phyloP scores from a whole-genome alignment of 768 basidiomycete genomes.

The Mycena olivaceomarginata region DNA sequence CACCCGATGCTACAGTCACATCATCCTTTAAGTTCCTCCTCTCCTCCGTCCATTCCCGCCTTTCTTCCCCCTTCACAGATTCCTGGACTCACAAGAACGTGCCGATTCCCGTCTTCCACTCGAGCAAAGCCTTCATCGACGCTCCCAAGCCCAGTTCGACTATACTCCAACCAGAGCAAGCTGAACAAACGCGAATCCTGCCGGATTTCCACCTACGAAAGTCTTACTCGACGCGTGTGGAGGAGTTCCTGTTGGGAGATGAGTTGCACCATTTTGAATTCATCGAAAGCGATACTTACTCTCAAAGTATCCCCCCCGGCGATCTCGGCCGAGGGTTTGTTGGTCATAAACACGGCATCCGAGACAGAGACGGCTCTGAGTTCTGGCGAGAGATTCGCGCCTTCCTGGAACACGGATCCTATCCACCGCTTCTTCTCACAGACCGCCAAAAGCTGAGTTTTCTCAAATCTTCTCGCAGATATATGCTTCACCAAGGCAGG shows the following conservation, averaged over 20 bases:
- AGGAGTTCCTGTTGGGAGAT: conserved; percentile 10
- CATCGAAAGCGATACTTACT: too few relatives aligned
- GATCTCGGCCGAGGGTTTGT: background rate
- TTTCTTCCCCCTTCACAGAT: background rate
- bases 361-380: conserved; percentile 30
- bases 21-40: background rate
- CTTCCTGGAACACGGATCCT: conserved; percentile 29
- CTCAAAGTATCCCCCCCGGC: too few relatives aligned
- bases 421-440: too few relatives aligned
- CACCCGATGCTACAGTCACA: background rate
- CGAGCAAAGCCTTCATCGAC: background rate
- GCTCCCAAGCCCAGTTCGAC: background rate
- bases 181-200: background rate
- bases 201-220: background rate
- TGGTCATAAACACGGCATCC: conserved; percentile 24
- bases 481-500: too few relatives aligned
- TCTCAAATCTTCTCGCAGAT: too few relatives aligned
- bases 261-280: background rate
- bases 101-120: background rate
- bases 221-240: background rate
- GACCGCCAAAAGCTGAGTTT: too few relatives aligned
- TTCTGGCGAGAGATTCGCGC: conserved; percentile 43
- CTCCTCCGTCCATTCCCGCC: too few relatives aligned
- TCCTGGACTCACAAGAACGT: background rate
- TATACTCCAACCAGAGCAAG: background rate